Percentiles rank a stretch among this genome's conserved stretches.
These are phyloP conservation scores for Starmerella potacharoeniae DNA, from an alignment of 805 yeast species.

Conservation along the genomic window DNA sequence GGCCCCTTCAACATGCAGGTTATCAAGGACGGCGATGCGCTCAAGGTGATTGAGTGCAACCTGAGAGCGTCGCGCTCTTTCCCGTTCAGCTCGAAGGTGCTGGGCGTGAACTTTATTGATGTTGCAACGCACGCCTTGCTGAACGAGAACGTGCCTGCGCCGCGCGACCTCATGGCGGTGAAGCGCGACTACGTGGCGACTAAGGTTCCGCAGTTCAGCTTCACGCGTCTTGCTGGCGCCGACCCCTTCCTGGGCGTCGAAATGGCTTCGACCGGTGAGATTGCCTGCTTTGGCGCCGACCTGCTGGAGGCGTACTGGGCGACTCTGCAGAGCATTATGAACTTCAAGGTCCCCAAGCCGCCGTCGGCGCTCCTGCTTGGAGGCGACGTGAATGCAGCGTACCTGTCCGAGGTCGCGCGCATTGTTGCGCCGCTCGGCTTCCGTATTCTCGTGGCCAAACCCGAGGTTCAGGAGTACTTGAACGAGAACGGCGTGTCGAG, in stretches of 20 bases:
- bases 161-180: constrained; percentile 71
- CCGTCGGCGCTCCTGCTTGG: constrained; percentile 86
- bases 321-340: constrained; percentile 92
- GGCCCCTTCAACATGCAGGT: constrained; percentile 99
- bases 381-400: constrained; percentile 69
- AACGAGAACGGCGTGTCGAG: constrained; percentile 34
- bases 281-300: constrained; percentile 89
- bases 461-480: constrained; percentile 61
- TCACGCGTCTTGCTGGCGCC: constrained; percentile 97
- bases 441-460: constrained; percentile 67
- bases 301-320: constrained; percentile 93
- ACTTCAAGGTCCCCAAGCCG: constrained; percentile 86
- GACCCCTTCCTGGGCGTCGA: constrained; percentile 98
- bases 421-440: constrained; percentile 65
- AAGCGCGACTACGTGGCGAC: constrained; percentile 79
- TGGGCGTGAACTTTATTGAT: constrained; percentile 89
- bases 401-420: constrained; percentile 62
- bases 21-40: constrained; percentile 87
- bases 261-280: constrained; percentile 98
- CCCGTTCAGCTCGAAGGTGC: constrained; percentile 97
- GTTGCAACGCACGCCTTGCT: constrained; percentile 83
- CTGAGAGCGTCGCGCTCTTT: constrained; percentile 97
- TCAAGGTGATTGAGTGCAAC: constrained; percentile 97
- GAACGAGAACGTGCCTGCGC: constrained; percentile 59
- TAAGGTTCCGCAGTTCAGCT: constrained; percentile 96